These are phyloP conservation scores for Globisporangium rhizosaccharum DNA, from an alignment of 352 stramenopile genomes.

Conservation along the genomic window DNA sequence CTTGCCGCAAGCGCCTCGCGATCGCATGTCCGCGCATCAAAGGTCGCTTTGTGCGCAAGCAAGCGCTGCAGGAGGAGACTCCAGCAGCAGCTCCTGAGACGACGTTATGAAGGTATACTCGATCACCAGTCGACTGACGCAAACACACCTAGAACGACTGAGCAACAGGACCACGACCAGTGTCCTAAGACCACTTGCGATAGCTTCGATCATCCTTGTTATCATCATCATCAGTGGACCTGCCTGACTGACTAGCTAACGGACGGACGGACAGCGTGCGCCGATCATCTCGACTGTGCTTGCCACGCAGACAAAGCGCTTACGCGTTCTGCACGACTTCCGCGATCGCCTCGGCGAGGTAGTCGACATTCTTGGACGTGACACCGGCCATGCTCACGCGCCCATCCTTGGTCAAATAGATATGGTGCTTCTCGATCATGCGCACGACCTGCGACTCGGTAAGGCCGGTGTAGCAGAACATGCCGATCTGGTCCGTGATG, in stretches of 20 bases:
- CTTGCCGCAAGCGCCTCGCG: constrained; percentile 62
- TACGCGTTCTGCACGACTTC: constrained; percentile 89
- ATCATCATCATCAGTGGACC: too few species aligned
- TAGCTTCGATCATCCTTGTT: too few species aligned
- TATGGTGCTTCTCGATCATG: constrained; percentile 95
- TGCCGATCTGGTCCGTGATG: constrained; percentile 98
- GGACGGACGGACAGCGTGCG: too few species aligned
- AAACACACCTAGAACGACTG: too few species aligned
- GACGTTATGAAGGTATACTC: too few species aligned
- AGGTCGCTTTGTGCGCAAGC: constrained; percentile 54
- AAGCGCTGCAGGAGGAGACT: background rate
- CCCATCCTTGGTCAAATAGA: constrained; percentile 98
- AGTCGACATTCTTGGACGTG: constrained; percentile 95
- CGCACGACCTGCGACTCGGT: constrained; percentile 91
- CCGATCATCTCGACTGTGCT: background rate
- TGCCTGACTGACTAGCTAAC: too few species aligned
- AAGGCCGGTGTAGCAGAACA: constrained; percentile 99
- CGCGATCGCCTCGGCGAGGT: constrained; percentile 94
- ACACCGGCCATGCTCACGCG: constrained; percentile 97
- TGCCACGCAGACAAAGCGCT: background rate
- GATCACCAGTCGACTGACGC: too few species aligned
- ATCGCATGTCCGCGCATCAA: constrained; percentile 63
- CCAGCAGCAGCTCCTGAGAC: too few species aligned
- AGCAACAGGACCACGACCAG: too few species aligned
- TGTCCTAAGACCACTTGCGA: too few species aligned